phyloP scores from a whole-genome alignment of 2,329 filamentous ascomycete species.

The Chaetoscypha palmicola region DNA sequence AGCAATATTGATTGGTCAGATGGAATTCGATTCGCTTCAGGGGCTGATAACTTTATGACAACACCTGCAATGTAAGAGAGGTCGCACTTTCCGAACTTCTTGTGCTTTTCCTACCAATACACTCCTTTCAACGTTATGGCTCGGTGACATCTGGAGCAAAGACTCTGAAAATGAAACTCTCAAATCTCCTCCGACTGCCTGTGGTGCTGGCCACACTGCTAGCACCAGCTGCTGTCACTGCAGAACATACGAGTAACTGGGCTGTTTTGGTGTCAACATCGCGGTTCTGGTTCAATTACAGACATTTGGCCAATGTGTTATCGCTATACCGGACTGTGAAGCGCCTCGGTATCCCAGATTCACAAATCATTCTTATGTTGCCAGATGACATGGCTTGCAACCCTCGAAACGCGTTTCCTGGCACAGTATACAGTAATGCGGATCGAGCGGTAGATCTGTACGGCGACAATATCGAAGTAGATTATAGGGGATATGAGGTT shows the following conservation, averaged over 20 bases:
- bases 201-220: slow-evolving; percentile 44
- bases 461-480: slow-evolving; percentile 97
- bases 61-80: too few species aligned
- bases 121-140: not conserved
- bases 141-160: not conserved
- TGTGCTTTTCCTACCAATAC: not conserved
- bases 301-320: slow-evolving; percentile 93
- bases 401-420: slow-evolving; percentile 93
- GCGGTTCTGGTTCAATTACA: slow-evolving; percentile 99
- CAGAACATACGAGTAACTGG: slow-evolving; percentile 97
- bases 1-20: not conserved
- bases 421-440: slow-evolving; percentile 97
- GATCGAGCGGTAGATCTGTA: slow-evolving; percentile 94
- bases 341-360: slow-evolving; percentile 93
- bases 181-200: slow-evolving; percentile 33
- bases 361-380: slow-evolving; percentile 99
- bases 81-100: not conserved
- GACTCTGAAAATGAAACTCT: slow-evolving; percentile 42
- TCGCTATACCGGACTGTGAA: slow-evolving; percentile 98
- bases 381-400: slow-evolving; percentile 99
- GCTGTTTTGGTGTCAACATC: slow-evolving; percentile 97
- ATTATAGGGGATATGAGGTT: slow-evolving; percentile 96
- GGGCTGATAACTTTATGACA: too few species aligned
- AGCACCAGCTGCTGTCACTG: slow-evolving; percentile 34
- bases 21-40: not conserved